Base-by-base conservation (phyloP, 2,329 filamentous ascomycete species). In the Colletotrichum coccodes region DNA sequence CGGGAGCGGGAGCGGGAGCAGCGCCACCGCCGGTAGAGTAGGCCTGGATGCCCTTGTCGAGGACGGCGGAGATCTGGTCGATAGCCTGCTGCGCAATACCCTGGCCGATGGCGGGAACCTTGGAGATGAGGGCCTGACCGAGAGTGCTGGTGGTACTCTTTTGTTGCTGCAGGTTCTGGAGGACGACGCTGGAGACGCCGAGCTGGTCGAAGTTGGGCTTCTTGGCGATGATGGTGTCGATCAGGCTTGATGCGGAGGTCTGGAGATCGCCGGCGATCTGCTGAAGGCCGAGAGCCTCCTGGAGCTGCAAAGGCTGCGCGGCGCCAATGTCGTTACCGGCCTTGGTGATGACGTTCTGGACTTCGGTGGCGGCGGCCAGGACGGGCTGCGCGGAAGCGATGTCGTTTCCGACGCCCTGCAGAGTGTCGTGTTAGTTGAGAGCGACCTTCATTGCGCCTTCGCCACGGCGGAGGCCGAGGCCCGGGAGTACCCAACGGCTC, bases 341-440 rank as follows among this genome's bases (percentile, higher is more conserved):
- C 53, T 70, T 68, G 30, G 66, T 59, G 36, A 73, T 63, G 23
- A 67, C 57, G n/a, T 36, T 60, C 57, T 71, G 56, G 16, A 63
- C 58, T 9, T 71, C 68, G 9, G 21, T 23, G 2, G 78, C 76
- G 11, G 77, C 70, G 49, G 57, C 47, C 38, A 71, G 63, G 42
- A 73, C 72, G 36, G 82, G 74, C 36, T 76, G 70, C 52, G 86
- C 78, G 1, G 79, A 77, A 49, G 78, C 76, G 80, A 87, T 89
- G 75, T 90, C 87, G 3, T 73, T 78, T 56, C 86, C 70, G 81
- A 83, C 47, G 32, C 36, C 50, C 68, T 67, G 53, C 21, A 16
- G 2, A 0, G 3, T 5, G 2, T 2, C n/a, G 1, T 32, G 34
- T 58, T 53, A 57, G 14, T 30, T 23, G 36, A 38, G n/a, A 18